Percentiles rank a stretch among this genome's conserved stretches.
Conservation (phyloP, 306 rosid genomes). For the Cicer judaicum region DNA sequence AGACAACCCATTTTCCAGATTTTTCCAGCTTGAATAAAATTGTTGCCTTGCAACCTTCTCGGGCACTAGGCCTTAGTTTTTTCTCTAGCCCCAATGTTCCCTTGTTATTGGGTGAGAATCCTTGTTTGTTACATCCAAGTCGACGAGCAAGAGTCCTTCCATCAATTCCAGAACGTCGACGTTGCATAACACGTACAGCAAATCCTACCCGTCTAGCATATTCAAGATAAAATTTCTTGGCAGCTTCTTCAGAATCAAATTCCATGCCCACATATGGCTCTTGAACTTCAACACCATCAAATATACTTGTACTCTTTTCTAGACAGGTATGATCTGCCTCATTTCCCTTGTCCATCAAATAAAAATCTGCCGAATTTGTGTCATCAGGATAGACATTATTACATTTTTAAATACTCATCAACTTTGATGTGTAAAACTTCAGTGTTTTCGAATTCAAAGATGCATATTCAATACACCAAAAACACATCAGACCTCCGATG, state of each 20-base stretch:
- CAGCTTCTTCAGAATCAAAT: constrained; percentile 82
- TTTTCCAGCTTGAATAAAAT: constrained; percentile 90
- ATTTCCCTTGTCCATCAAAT: constrained; percentile 64
- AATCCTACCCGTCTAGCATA: constrained; percentile 83
- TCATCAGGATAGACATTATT: constrained; percentile 35
- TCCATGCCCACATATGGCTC: constrained; percentile 93
- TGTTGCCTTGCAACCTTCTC: constrained; percentile 97
- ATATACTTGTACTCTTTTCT: constrained; percentile 56
- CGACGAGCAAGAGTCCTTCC: constrained; percentile 95
- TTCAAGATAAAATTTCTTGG: constrained; percentile 70
- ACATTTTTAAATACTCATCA: constrained; percentile 24
- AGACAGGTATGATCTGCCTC: constrained; percentile 50
- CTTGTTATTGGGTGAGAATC: constrained; percentile 77
- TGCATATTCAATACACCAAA: constrained; percentile 35
- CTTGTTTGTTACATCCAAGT: constrained; percentile 94
- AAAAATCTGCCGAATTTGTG: constrained; percentile 36
- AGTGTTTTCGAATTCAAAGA: constrained; percentile 20
- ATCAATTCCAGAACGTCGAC: constrained; percentile 84
- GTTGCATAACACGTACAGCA: constrained; percentile 84
- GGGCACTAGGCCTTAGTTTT: constrained; percentile 80
- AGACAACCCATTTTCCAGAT: constrained; percentile 89
- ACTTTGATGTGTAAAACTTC: constrained; percentile 8
- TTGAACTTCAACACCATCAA: constrained; percentile 54
- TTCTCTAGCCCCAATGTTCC: constrained; percentile 64
- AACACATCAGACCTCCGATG: background rate